Conservation (phyloP, 768 basidiomycete genomes). For the Mrakia blollopis region DNA sequence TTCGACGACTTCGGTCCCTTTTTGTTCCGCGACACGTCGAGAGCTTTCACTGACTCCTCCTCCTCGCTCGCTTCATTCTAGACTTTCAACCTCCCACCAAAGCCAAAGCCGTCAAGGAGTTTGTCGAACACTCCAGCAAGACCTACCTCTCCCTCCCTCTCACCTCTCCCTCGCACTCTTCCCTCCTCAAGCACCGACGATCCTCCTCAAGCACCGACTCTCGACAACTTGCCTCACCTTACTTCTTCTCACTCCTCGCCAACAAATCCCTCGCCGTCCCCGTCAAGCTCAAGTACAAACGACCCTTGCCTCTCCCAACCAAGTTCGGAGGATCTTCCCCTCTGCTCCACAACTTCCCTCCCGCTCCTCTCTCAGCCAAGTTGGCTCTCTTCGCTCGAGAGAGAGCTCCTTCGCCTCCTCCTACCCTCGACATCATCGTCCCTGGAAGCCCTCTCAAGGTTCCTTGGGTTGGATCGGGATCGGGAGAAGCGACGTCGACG, state of each 20-base stretch:
- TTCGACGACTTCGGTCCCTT: too few species aligned
- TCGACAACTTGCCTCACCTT: slow-evolving; percentile 14
- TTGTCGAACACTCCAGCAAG: slow-evolving; percentile 1
- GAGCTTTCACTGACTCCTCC: background rate
- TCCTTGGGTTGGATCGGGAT: background rate
- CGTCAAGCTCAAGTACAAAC: slow-evolving; percentile 17
- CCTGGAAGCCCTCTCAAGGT: background rate
- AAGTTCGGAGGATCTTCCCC: background rate
- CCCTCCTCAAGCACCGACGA: slow-evolving; percentile 1
- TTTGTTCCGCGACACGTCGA: too few species aligned
- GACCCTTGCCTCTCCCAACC: background rate
- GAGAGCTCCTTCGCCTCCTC: slow-evolving; percentile 1
- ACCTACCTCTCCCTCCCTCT: background rate
- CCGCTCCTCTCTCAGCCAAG: slow-evolving; percentile 20
- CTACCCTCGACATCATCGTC: background rate
- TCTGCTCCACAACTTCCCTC: slow-evolving; percentile 3
- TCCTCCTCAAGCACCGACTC: slow-evolving; percentile 4
- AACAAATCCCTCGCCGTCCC: background rate
- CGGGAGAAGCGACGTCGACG: background rate
- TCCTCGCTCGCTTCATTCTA: background rate
- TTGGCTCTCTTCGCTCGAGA: slow-evolving; percentile 18
- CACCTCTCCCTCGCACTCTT: background rate
- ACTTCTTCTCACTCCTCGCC: slow-evolving; percentile 1
- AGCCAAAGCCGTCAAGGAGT: slow-evolving; percentile 2
- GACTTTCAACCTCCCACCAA: slow-evolving; percentile 20